Evolutionary conservation across 164 flowering plant species (phyloP).

Genomic region (Nymphaea colorata): DNA sequence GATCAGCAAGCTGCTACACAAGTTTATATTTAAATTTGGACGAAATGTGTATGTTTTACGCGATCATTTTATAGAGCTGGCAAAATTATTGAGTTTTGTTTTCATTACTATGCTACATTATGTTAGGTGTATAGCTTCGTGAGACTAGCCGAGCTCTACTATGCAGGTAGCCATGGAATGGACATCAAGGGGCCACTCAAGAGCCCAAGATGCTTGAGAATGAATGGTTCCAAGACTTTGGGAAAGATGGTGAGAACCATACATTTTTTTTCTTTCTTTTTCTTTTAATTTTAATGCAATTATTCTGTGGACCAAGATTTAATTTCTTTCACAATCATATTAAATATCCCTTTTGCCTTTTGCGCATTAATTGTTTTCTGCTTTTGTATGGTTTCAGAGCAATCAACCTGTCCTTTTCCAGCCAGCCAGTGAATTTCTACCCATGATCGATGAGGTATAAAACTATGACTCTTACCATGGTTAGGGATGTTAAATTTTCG

Average conservation of each 20-base stretch:
- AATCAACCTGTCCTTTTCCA: constrained; percentile 39
- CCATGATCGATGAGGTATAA: constrained; percentile 71
- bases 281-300: not conserved
- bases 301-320: not conserved
- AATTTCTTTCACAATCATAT: not conserved
- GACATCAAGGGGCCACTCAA: constrained; percentile 79
- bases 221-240: not conserved
- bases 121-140: constrained; percentile 51
- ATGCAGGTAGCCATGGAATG: constrained; percentile 97
- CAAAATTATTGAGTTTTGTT: not conserved
- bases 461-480: not conserved
- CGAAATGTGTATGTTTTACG: not conserved
- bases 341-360: not conserved
- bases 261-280: not conserved
- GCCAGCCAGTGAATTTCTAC: constrained; percentile 69
- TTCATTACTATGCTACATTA: too few relatives aligned
- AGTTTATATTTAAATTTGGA: too few relatives aligned
- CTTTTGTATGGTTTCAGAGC: not conserved
- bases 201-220: constrained; percentile 16
- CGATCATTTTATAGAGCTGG: too few relatives aligned
- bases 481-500: not conserved
- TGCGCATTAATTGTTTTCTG: not conserved
- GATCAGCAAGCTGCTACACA: too few relatives aligned
- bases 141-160: constrained; percentile 54
- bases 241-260: not conserved